Percentiles rank a stretch among this genome's conserved stretches.
These are phyloP conservation scores for Casuarina equisetifolia DNA, from an alignment of 306 rosid genomes.

Conservation along the genomic window DNA sequence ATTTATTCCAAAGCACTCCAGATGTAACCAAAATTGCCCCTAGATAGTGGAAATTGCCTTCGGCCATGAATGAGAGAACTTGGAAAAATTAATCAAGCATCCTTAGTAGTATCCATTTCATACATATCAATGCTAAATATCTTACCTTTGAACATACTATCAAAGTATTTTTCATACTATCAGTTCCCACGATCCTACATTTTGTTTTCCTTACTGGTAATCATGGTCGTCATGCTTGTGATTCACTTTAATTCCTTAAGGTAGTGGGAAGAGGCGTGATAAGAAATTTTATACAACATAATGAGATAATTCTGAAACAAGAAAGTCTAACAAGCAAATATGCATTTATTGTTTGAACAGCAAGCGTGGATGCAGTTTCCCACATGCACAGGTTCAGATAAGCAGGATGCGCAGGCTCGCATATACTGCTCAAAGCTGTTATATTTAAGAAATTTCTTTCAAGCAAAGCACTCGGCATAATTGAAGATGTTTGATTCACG, in stretches of 20 bases:
- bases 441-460: not conserved
- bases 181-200: too few relatives aligned
- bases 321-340: too few relatives aligned
- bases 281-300: too few relatives aligned
- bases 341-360: not conserved
- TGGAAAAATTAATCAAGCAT: too few relatives aligned
- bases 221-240: too few relatives aligned
- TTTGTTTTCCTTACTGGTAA: too few relatives aligned
- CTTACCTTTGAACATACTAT: too few relatives aligned
- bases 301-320: too few relatives aligned
- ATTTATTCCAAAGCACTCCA: too few relatives aligned
- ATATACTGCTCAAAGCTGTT: not conserved
- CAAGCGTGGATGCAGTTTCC: not conserved
- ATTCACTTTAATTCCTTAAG: too few relatives aligned
- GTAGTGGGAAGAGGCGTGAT: too few relatives aligned
- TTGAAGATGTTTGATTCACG: not conserved
- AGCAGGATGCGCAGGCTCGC: not conserved
- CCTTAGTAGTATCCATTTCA: not conserved
- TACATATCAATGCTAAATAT: not conserved
- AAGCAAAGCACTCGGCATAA: not conserved
- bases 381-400: not conserved
- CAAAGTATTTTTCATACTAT: too few relatives aligned
- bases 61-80: not conserved
- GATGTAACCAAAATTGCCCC: not conserved
- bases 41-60: not conserved